phyloP scores from a whole-genome alignment of 306 rosid genomes.

The Ormosia semicastrata region DNA sequence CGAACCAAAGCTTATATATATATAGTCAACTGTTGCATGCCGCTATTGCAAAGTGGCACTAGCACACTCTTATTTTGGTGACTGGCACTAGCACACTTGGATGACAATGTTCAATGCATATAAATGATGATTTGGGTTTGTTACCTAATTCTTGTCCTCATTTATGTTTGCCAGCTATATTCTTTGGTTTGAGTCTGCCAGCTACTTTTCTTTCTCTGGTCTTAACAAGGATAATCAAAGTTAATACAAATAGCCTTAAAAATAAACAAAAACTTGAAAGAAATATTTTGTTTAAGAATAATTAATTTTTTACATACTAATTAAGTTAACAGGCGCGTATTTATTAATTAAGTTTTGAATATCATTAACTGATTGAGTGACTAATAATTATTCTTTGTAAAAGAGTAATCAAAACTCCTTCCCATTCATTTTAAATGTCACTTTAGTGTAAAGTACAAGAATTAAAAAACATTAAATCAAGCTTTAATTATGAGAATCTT shows the following conservation, averaged over 20 bases:
- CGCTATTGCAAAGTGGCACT: not conserved
- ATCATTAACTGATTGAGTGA: too few species aligned
- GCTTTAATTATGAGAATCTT: too few species aligned
- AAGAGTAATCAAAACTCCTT: too few species aligned
- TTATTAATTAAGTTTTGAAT: too few species aligned
- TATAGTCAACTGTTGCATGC: not conserved
- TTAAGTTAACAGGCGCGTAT: too few species aligned
- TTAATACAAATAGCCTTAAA: not conserved
- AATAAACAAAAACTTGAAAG: not conserved
- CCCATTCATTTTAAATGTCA: too few species aligned
- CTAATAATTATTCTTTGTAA: too few species aligned
- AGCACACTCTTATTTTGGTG: not conserved
- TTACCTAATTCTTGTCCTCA: not conserved
- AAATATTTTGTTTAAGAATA: too few species aligned
- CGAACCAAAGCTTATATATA: not conserved
- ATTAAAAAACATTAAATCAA: too few species aligned
- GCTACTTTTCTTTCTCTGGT: not conserved
- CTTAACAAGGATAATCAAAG: not conserved
- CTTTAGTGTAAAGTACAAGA: too few species aligned
- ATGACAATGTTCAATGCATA: not conserved
- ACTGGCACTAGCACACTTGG: not conserved
- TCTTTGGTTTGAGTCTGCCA: not conserved
- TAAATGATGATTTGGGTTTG: not conserved
- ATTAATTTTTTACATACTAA: too few species aligned
- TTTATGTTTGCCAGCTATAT: constrained; percentile 4